phyloP scores from a whole-genome alignment of 345 rosid genomes.

The Rhizophora mangle region DNA sequence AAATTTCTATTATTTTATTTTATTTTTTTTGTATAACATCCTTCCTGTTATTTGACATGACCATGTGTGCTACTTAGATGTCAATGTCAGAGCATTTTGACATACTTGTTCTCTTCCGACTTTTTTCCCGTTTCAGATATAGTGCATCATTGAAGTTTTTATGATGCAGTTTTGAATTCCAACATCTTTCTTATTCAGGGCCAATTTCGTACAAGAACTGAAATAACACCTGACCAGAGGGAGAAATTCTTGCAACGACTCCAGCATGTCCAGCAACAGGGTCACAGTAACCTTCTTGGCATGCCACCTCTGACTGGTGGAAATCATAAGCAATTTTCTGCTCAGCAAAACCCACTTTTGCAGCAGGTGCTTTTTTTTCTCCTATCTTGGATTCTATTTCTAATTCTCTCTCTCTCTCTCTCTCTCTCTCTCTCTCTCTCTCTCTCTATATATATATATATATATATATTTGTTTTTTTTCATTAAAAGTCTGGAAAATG shows the following conservation, averaged over 20 bases:
- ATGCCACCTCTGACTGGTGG: constrained; percentile 74
- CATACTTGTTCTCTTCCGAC: no score
- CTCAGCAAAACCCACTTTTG: constrained; percentile 73
- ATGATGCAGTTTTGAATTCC: background rate
- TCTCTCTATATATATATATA: no score
- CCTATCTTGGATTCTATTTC: constrained; percentile 1
- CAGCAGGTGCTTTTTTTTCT: constrained; percentile 60
- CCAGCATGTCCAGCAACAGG: constrained; percentile 90
- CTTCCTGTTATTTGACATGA: no score
- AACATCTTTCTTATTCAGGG: constrained; percentile 33
- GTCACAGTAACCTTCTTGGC: constrained; percentile 67
- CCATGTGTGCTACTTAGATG: no score
- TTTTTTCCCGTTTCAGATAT: no score
- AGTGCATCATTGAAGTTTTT: background rate
- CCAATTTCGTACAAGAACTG: constrained; percentile 75
- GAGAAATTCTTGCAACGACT: constrained; percentile 78
- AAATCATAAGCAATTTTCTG: constrained; percentile 82
- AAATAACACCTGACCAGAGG: constrained; percentile 88
- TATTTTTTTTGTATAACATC: no score
- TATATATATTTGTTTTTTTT: background rate
- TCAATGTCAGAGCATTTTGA: background rate
- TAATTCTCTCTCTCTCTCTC: no score
- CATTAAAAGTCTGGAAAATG: background rate
- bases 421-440: no score
- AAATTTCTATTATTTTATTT: background rate